These are phyloP conservation scores for Chalciporus chontae DNA, from an alignment of 768 basidiomycete genomes.

Conservation along the genomic window DNA sequence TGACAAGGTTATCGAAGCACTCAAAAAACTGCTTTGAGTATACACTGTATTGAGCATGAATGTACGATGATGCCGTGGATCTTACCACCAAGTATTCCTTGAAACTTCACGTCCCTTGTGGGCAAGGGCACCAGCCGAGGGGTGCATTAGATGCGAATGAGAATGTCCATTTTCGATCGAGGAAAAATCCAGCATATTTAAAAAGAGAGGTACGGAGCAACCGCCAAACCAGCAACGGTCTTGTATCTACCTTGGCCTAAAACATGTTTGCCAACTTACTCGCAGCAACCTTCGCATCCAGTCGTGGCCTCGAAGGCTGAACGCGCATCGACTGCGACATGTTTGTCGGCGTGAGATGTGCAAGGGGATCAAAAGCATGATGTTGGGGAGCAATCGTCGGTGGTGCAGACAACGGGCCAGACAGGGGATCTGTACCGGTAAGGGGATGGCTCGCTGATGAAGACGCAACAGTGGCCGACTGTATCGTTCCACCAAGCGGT, in stretches of 20 bases:
- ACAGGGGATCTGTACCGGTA: constrained; percentile 13
- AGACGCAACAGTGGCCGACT: constrained; percentile 5
- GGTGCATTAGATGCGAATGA: neutral
- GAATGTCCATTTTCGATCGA: constrained; percentile 5
- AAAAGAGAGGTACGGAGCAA: constrained; percentile 3
- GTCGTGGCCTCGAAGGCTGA: constrained; percentile 63
- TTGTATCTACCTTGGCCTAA: constrained; percentile 31
- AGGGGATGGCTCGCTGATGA: constrained; percentile 18
- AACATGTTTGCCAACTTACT: constrained; percentile 92
- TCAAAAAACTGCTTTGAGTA: constrained; percentile 54
- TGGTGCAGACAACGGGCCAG: constrained; percentile 2
- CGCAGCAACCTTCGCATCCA: constrained; percentile 84
- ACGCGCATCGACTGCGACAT: constrained; percentile 76
- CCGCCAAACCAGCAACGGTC: neutral
- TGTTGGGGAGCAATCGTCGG: constrained; percentile 20
- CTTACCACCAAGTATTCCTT: neutral
- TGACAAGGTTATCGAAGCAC: constrained; percentile 71
- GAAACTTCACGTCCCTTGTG: neutral
- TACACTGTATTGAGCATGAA: neutral
- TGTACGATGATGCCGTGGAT: constrained; percentile 1
- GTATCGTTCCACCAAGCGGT: constrained; percentile 11
- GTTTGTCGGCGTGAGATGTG: constrained; percentile 52
- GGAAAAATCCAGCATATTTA: constrained; percentile 21
- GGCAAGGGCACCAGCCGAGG: neutral
- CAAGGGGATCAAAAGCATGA: constrained; percentile 58